Evolutionary conservation across 345 rosid species (phyloP).

Genomic region (Hirschfeldia incana): DNA sequence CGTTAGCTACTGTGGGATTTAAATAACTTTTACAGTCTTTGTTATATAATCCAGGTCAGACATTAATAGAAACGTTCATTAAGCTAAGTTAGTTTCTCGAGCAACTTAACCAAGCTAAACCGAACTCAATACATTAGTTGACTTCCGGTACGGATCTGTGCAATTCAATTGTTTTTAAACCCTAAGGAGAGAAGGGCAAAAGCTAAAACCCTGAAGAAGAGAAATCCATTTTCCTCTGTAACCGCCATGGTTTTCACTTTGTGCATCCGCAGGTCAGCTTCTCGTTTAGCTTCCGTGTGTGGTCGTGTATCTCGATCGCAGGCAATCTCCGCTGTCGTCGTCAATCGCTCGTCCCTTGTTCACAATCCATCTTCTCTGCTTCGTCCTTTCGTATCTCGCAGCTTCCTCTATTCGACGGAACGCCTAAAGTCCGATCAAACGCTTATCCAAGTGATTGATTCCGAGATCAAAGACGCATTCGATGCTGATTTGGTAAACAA

Average conservation of each 20-base stretch:
- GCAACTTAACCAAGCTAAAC: too few relatives aligned
- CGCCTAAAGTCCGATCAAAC: slow-evolving; percentile 51
- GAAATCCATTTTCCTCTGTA: slow-evolving; percentile 1
- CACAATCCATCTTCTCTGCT: slow-evolving; percentile 23
- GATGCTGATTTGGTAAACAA: slow-evolving; percentile 49
- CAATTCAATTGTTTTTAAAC: background rate
- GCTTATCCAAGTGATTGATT: slow-evolving; percentile 58
- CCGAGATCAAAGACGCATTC: slow-evolving; percentile 58
- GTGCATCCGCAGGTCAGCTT: slow-evolving; percentile 37
- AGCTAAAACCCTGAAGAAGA: slow-evolving; percentile 3
- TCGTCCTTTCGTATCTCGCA: slow-evolving; percentile 30
- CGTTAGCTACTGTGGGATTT: too few relatives aligned
- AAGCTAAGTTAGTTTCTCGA: too few relatives aligned
- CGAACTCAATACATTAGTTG: too few relatives aligned
- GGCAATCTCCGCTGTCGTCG: slow-evolving; percentile 34
- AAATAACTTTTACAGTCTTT: too few relatives aligned
- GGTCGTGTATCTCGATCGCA: slow-evolving; percentile 44
- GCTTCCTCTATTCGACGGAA: slow-evolving; percentile 41
- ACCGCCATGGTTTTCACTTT: slow-evolving; percentile 29
- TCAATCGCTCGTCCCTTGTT: slow-evolving; percentile 34
- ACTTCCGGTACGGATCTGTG: background rate
- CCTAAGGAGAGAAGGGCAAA: background rate
- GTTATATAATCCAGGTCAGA: too few relatives aligned
- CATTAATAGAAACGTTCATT: too few relatives aligned
- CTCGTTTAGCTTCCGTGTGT: slow-evolving; percentile 29